Base-by-base conservation (phyloP, 202 grass and related monocot species). In the Carex arenaria region DNA sequence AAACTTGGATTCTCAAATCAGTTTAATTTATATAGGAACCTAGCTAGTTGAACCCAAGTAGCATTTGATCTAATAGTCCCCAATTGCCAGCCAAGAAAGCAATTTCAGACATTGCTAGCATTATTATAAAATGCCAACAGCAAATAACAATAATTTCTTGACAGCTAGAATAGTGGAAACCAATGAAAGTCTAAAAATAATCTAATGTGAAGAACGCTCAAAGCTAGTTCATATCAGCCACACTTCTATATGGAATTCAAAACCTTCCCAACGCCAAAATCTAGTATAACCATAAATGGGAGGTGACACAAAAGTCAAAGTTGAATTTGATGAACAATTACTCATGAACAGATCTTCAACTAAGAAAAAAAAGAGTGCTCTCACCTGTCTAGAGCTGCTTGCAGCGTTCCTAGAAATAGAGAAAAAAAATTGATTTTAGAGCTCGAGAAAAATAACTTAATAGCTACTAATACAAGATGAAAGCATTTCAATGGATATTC, bases 331-430 rank as follows among this genome's bases (percentile, higher is more conserved):
- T 54, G 11, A 30, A 53, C 20, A 7, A 55, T 34, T 15, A 5
- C 9, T 61, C 30, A n/a, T 57, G 28, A 26, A 40, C 54, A 70
- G 11, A 71, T 18, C 78, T 12, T 52, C 63, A 61, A 78, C 51
- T 28, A 72, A 9, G 20, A 65, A 22, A 26, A 36, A 52, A 26
- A 28, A 52, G 20, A 28, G 61, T 71, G 69, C 11, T 68, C 77
- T 89, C 71, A 97, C 94, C 89, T 97, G 94, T 76, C 78, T 87
- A 49, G 85, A 60, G 64, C 83, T 81, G 85, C 83, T 92, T 61
- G 88, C 86, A 76, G 85, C 91, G 82, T 87, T 89, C 91, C 88
- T 90, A 54, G 47, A 83, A 55, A 69, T 72, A n/a, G 83, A 67
- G 74, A 28, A 28, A 64, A 64, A 30, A 74, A 78, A 7, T 17